phyloP scores from a whole-genome alignment of 179 eudicot genomes.

The Beta lomatogona region DNA sequence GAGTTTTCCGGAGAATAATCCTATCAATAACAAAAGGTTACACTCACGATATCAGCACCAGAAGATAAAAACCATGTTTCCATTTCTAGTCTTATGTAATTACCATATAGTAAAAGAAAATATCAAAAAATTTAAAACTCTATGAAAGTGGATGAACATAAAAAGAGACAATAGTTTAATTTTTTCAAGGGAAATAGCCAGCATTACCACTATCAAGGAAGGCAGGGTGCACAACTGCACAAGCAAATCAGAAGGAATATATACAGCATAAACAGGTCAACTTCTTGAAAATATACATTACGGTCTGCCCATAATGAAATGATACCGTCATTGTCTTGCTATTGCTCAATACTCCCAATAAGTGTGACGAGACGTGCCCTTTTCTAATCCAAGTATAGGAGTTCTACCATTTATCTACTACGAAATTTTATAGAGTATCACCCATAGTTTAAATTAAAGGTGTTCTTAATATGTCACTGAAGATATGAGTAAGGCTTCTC shows the following conservation, averaged over 20 bases:
- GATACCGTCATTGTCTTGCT: background rate
- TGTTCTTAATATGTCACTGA: no score
- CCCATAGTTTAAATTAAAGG: background rate
- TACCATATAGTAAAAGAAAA: background rate
- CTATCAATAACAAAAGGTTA: slow-evolving; percentile 32
- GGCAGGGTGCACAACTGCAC: slow-evolving; percentile 2
- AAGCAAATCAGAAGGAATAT: background rate
- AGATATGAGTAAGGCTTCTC: background rate
- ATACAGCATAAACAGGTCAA: background rate
- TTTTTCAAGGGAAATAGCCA: background rate
- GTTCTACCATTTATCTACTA: background rate
- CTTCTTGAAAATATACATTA: background rate
- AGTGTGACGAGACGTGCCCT: background rate
- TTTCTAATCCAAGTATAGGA: background rate
- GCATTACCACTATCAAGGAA: background rate
- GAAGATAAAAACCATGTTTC: background rate
- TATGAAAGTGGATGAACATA: background rate
- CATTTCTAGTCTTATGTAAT: background rate
- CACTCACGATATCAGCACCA: background rate
- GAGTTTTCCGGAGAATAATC: slow-evolving; percentile 84
- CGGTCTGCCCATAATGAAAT: background rate
- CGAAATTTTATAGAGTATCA: background rate
- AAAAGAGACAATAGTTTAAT: background rate
- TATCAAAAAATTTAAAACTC: background rate
- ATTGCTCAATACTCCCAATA: background rate